Evolutionary conservation across 2,329 filamentous ascomycete species (phyloP).

Genomic region (Nemania diffusa): DNA sequence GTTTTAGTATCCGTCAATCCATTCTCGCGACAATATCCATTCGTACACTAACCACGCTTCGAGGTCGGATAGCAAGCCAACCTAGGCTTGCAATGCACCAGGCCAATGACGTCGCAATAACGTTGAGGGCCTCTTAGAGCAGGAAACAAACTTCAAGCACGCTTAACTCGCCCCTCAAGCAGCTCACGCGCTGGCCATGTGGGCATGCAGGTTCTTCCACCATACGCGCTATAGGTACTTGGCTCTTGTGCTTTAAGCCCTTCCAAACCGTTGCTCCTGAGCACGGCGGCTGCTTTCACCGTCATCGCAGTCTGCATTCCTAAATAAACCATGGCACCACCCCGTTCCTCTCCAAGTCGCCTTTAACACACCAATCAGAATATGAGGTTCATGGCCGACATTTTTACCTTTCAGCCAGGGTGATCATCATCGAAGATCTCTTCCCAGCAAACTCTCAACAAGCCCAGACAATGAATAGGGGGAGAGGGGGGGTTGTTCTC

Average conservation of each 20-base stretch:
- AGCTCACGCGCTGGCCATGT: conserved; percentile 22
- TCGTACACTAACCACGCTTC: not conserved
- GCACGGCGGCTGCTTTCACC: conserved; percentile 7
- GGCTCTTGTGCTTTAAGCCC: conserved; percentile 8
- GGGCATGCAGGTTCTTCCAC: conserved; percentile 9
- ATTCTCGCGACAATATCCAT: conserved; percentile 25
- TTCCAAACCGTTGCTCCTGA: conserved; percentile 6
- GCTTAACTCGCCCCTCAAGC: conserved; percentile 12
- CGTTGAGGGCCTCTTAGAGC: conserved; percentile 6
- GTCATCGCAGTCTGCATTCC: conserved; percentile 8
- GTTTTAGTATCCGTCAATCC: conserved; percentile 19
- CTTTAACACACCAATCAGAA: conserved; percentile 26
- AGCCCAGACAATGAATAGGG: conserved; percentile 13
- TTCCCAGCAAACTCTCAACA: conserved; percentile 26
- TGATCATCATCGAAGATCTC: conserved; percentile 32
- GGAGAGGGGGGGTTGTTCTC: too few species aligned
- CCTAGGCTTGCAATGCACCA: not conserved
- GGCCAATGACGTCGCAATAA: conserved; percentile 23
- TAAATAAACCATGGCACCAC: conserved; percentile 23
- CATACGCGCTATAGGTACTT: not conserved
- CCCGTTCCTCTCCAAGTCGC: conserved; percentile 16
- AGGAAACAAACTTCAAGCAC: conserved; percentile 13
- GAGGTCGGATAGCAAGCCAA: not conserved
- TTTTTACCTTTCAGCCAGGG: conserved; percentile 24
- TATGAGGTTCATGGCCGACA: conserved; percentile 12